These are phyloP conservation scores for Cardamine chenopodiifolia DNA, from an alignment of 345 rosid species.

Conservation along the genomic window DNA sequence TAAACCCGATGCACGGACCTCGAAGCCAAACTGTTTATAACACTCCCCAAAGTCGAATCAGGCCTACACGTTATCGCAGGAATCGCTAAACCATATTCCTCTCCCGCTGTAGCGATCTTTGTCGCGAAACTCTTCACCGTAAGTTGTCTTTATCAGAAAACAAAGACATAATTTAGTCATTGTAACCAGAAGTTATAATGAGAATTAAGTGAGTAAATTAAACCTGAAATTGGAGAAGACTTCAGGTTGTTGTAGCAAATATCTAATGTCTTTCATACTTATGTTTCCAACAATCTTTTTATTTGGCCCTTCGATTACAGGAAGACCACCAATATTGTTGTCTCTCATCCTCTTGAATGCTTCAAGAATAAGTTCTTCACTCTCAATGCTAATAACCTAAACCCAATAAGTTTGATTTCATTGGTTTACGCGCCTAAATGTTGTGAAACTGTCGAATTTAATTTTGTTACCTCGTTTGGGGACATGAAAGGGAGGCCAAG, in stretches of 20 bases:
- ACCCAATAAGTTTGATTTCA: not conserved
- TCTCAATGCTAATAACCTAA: conserved; percentile 65
- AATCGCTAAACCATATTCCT: conserved; percentile 48
- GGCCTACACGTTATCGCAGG: conserved; percentile 67
- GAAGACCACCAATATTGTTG: conserved; percentile 80
- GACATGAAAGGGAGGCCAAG: conserved; percentile 89
- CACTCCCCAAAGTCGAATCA: conserved; percentile 65
- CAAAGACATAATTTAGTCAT: not conserved
- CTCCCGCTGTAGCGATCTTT: conserved; percentile 49
- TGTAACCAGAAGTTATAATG: not conserved
- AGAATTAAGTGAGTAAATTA: not conserved
- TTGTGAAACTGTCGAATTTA: not conserved
- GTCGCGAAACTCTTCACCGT: conserved; percentile 63
- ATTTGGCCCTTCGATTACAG: conserved; percentile 52
- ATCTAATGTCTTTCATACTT: conserved; percentile 65
- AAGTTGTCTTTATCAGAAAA: conserved; percentile 54
- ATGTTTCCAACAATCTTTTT: conserved; percentile 50
- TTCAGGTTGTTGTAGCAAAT: conserved; percentile 74
- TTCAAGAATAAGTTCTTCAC: conserved; percentile 71
- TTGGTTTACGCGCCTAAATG: not conserved
- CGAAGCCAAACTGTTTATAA: conserved; percentile 70
- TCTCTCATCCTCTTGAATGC: conserved; percentile 80
- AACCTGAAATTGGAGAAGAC: conserved; percentile 86
- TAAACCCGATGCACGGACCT: conserved; percentile 73
- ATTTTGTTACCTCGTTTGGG: conserved; percentile 50